Conservation (phyloP, 1,284 basidiomycete species). For the Bondarzewia mesenterica region DNA sequence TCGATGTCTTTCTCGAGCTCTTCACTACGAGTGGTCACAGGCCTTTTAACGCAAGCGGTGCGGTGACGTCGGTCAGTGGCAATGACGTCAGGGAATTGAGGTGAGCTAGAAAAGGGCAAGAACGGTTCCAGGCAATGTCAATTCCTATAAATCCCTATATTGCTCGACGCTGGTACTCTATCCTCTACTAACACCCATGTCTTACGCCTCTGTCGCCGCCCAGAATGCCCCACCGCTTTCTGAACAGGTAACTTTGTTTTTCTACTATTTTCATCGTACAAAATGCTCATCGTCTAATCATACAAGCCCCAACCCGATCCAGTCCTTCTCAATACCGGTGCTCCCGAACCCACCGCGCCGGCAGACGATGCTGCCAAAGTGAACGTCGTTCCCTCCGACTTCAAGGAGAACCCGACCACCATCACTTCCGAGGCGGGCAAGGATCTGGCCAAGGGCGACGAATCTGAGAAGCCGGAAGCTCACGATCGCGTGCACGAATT, state of each 20-base stretch:
- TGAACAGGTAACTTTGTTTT: slow-evolving; percentile 31
- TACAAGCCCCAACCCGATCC: slow-evolving; percentile 54
- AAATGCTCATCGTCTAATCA: not conserved
- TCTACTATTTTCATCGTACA: slow-evolving; percentile 3
- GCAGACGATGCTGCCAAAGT: slow-evolving; percentile 44
- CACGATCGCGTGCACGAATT: slow-evolving; percentile 29
- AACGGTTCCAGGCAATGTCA: too few relatives aligned
- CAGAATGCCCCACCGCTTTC: slow-evolving; percentile 43
- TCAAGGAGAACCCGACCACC: slow-evolving; percentile 39
- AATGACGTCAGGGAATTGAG: not conserved
- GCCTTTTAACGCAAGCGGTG: not conserved
- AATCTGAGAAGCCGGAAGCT: slow-evolving; percentile 10
- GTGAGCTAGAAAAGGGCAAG: too few relatives aligned
- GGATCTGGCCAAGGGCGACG: slow-evolving; percentile 10
- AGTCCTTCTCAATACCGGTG: slow-evolving; percentile 46
- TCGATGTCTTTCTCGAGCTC: too few relatives aligned
- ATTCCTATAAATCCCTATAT: not conserved
- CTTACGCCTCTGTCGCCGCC: slow-evolving; percentile 59
- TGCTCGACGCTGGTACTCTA: not conserved
- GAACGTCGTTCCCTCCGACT: slow-evolving; percentile 42
- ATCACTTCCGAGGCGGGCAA: slow-evolving; percentile 25
- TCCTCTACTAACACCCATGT: slow-evolving; percentile 34
- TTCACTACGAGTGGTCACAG: too few relatives aligned
- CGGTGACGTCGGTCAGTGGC: not conserved
- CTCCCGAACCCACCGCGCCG: slow-evolving; percentile 18